These are phyloP conservation scores for Saccharum hybrid DNA, from an alignment of 202 grass and related monocot species.

Conservation along the genomic window DNA sequence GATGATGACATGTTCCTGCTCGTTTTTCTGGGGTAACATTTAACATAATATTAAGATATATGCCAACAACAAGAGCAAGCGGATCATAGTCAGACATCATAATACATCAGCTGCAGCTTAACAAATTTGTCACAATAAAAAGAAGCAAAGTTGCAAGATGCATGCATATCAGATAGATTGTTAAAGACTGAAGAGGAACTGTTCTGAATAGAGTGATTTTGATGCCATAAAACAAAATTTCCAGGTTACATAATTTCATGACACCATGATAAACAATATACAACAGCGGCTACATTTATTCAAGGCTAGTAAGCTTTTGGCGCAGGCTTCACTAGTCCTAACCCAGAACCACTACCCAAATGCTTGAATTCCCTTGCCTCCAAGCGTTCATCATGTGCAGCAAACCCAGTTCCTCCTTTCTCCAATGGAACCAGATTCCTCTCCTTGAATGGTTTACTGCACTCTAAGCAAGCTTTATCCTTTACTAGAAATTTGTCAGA, in stretches of 20 bases:
- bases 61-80: background rate
- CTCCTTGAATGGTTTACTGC: constrained; percentile 80
- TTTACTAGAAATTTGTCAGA: constrained; percentile 81
- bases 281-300: constrained; percentile 31
- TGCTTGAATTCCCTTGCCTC: constrained; percentile 94
- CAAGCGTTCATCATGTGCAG: constrained; percentile 69
- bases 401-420: constrained; percentile 96
- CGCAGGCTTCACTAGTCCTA: constrained; percentile 85
- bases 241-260: constrained; percentile 33
- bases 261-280: constrained; percentile 39
- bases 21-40: background rate
- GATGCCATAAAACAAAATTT: constrained; percentile 39
- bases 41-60: background rate
- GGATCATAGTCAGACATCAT: background rate
- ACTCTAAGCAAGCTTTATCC: constrained; percentile 78
- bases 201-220: constrained; percentile 10
- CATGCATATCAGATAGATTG: background rate
- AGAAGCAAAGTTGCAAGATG: background rate
- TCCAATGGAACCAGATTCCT: constrained; percentile 83
- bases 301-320: constrained; percentile 52
- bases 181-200: background rate
- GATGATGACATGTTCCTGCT: background rate
- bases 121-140: constrained; percentile 9
- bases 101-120: background rate
- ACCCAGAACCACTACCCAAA: constrained; percentile 85